Conservation (phyloP, 495 filamentous ascomycete species). For the Aspergillus biplanus region DNA sequence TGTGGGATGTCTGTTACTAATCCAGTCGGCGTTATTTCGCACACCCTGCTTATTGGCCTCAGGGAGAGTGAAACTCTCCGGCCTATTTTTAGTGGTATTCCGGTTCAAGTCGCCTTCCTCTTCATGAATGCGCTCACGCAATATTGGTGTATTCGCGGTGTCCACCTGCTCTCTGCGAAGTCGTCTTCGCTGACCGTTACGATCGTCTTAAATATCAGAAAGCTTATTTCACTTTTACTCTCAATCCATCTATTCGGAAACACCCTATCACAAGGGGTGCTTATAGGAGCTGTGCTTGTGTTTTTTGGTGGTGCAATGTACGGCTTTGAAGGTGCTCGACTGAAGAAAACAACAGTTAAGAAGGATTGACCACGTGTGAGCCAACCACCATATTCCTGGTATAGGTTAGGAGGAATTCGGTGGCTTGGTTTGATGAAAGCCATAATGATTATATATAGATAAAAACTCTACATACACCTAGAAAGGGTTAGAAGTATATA, state of each 20-base stretch:
- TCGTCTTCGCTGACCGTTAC: slow-evolving; percentile 93
- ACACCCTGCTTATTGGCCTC: slow-evolving; percentile 14
- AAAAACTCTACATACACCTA: no score
- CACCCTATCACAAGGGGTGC: slow-evolving; percentile 68
- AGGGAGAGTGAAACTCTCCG: slow-evolving; percentile 18
- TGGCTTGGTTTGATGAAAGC: no score
- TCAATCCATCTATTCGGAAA: slow-evolving; percentile 96
- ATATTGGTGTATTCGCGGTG: slow-evolving; percentile 91
- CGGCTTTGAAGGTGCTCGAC: slow-evolving; percentile 68
- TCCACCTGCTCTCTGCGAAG: slow-evolving; percentile 84
- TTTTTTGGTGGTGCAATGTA: slow-evolving; percentile 89
- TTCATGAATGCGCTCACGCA: slow-evolving; percentile 86
- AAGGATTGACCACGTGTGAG: slow-evolving; percentile 23
- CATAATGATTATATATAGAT: no score
- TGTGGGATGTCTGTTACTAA: not conserved
- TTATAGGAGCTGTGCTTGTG: slow-evolving; percentile 80
- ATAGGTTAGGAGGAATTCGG: no score
- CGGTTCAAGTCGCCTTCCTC: slow-evolving; percentile 73
- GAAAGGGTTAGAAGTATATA: no score
- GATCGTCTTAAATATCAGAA: slow-evolving; percentile 92
- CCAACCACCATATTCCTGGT: no score
- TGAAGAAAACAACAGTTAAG: slow-evolving; percentile 32
- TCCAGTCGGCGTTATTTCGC: not conserved
- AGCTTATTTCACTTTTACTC: slow-evolving; percentile 85
- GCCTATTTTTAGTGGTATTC: slow-evolving; percentile 51